phyloP scores from a whole-genome alignment of 768 basidiomycete genomes.

The Tubosaeta sp. region DNA sequence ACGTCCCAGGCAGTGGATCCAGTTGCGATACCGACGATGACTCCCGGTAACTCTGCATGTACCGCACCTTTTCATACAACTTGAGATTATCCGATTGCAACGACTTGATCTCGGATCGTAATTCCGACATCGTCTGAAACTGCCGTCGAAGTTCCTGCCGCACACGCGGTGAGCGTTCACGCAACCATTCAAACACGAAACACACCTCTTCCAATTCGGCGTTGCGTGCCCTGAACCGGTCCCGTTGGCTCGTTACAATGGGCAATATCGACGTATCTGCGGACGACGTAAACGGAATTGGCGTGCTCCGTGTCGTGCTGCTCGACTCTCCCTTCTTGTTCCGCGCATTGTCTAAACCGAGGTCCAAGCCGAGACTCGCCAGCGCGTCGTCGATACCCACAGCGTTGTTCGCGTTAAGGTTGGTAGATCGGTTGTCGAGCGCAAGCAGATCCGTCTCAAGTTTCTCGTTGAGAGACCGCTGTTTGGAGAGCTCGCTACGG shows the following conservation, averaged over 20 bases:
- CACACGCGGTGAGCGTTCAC: not conserved
- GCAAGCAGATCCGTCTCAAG: conserved; percentile 88
- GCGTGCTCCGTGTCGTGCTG: conserved; percentile 44
- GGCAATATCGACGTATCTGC: conserved; percentile 96
- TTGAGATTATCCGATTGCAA: conserved; percentile 96
- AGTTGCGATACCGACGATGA: conserved; percentile 63
- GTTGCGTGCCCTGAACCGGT: conserved; percentile 96
- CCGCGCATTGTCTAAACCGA: conserved; percentile 12
- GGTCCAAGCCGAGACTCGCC: conserved; percentile 67
- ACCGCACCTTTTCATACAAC: conserved; percentile 97
- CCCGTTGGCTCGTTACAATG: conserved; percentile 95
- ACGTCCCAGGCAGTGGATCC: conserved; percentile 55
- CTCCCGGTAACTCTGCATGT: conserved; percentile 95
- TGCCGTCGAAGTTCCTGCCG: conserved; percentile 88
- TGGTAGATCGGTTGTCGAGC: conserved; percentile 51
- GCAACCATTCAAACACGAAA: not conserved
- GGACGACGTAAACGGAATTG: conserved; percentile 66
- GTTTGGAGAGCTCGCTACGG: conserved; percentile 68
- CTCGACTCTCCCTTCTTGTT: conserved; percentile 17
- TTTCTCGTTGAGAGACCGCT: conserved; percentile 78
- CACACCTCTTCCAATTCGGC: conserved; percentile 92
- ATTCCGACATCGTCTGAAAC: conserved; percentile 89
- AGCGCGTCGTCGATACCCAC: conserved; percentile 51
- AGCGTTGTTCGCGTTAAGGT: conserved; percentile 21
- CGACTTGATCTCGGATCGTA: conserved; percentile 88